phyloP scores from a whole-genome alignment of 2,329 filamentous ascomycete species.

The Colletotrichum viniferum region DNA sequence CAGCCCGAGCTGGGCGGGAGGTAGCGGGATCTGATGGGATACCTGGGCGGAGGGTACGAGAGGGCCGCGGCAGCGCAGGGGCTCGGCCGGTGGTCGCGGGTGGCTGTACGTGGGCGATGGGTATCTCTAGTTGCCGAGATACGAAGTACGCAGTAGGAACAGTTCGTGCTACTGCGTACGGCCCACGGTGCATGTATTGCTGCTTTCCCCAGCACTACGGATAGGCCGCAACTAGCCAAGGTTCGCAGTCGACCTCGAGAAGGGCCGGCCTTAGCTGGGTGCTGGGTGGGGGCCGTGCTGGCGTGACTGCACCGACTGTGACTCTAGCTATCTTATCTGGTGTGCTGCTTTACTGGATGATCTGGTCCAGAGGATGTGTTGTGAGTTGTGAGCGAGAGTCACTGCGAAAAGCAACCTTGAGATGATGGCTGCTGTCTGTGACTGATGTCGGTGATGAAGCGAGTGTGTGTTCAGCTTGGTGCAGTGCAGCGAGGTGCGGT shows the following conservation, averaged over 20 bases:
- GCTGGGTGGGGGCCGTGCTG: not conserved
- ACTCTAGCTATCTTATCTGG: not conserved
- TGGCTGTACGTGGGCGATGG: not conserved
- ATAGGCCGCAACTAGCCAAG: not conserved
- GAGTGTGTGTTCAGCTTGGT: not conserved
- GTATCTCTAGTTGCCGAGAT: not conserved
- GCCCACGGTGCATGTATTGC: not conserved
- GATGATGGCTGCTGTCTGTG: not conserved
- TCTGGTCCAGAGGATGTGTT: not conserved
- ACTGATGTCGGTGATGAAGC: not conserved
- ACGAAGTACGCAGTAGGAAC: not conserved
- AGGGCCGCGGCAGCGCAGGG: not conserved
- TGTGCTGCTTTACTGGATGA: not conserved
- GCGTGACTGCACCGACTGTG: not conserved
- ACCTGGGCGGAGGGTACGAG: not conserved
- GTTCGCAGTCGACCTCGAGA: not conserved
- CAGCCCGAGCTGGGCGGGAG: not conserved
- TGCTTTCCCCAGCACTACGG: not conserved
- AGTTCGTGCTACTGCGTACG: not conserved
- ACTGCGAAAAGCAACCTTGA: not conserved
- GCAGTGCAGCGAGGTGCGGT: not conserved
- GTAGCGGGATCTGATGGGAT: not conserved
- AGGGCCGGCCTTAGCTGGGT: conserved; percentile 4
- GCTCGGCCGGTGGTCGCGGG: not conserved
- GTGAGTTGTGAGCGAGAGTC: not conserved